Evolutionary conservation across 495 filamentous ascomycete species (phyloP).

Genomic region (Xylaria venustula): DNA sequence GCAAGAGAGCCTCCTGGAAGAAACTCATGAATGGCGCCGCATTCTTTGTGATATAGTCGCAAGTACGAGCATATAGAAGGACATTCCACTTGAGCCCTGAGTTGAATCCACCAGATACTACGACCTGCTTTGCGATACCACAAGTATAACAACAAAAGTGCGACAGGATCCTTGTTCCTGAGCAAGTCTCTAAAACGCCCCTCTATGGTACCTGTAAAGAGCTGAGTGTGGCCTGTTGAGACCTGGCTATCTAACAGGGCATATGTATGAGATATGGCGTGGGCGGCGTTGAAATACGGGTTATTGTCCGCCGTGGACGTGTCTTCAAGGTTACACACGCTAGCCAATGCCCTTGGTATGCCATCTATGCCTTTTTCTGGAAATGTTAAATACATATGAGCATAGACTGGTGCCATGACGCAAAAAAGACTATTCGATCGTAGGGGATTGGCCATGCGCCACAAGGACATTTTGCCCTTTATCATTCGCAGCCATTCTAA

Average conservation of each 20-base stretch:
- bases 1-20: background rate
- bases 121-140: constrained; percentile 44
- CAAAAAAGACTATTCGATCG: constrained; percentile 42
- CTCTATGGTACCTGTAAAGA: background rate
- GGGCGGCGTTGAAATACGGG: constrained; percentile 40
- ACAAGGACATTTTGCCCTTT: constrained; percentile 45
- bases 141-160: constrained; percentile 45
- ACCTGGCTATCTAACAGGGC: constrained; percentile 1
- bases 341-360: constrained; percentile 31
- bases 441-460: constrained; percentile 39
- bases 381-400: constrained; percentile 27
- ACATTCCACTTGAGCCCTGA: constrained; percentile 42
- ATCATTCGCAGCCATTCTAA: constrained; percentile 45
- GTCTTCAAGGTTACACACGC: constrained; percentile 32
- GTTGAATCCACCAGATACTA: constrained; percentile 45
- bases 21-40: background rate
- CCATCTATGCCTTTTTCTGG: constrained; percentile 33
- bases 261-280: constrained; percentile 28
- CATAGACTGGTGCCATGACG: constrained; percentile 34
- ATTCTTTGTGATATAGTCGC: background rate
- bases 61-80: constrained; percentile 44
- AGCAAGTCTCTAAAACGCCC: constrained; percentile 34
- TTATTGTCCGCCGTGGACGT: constrained; percentile 37
- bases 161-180: constrained; percentile 36
- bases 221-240: background rate